Evolutionary conservation across 148 eudicot genomes (phyloP).

Genomic region (Spergularia bocconei): DNA sequence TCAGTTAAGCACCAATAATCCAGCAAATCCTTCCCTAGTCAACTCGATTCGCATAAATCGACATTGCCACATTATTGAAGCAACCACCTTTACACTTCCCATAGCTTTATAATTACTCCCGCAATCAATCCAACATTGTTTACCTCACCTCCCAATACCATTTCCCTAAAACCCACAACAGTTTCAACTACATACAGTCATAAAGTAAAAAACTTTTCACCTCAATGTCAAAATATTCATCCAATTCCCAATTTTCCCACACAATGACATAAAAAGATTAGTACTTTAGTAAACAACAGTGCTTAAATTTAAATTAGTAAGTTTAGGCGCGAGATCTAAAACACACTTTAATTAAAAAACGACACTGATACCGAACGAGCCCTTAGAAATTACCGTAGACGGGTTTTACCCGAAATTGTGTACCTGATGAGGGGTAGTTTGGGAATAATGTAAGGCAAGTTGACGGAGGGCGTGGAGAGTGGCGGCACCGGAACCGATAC

Average conservation of each 20-base stretch:
- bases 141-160: not conserved
- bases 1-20: too few relatives aligned
- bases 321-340: too few relatives aligned
- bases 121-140: not conserved
- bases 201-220: not conserved
- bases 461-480: conserved; percentile 77
- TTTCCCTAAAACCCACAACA: too few relatives aligned
- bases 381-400: not conserved
- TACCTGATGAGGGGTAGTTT: conserved; percentile 16
- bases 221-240: not conserved
- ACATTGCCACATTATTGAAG: too few relatives aligned
- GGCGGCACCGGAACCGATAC: conserved; percentile 97
- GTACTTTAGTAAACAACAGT: not conserved
- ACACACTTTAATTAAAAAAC: not conserved
- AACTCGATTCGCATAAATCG: too few relatives aligned
- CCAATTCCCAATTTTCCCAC: not conserved
- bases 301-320: not conserved
- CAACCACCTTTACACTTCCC: not conserved
- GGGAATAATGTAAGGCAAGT: conserved; percentile 54
- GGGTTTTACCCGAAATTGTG: not conserved
- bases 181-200: not conserved
- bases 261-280: not conserved
- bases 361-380: not conserved
- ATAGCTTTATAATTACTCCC: not conserved
- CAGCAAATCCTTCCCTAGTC: too few relatives aligned